These are phyloP conservation scores for Musa troglodytarum DNA, from an alignment of 176 grass and related monocot genomes.

Conservation along the genomic window DNA sequence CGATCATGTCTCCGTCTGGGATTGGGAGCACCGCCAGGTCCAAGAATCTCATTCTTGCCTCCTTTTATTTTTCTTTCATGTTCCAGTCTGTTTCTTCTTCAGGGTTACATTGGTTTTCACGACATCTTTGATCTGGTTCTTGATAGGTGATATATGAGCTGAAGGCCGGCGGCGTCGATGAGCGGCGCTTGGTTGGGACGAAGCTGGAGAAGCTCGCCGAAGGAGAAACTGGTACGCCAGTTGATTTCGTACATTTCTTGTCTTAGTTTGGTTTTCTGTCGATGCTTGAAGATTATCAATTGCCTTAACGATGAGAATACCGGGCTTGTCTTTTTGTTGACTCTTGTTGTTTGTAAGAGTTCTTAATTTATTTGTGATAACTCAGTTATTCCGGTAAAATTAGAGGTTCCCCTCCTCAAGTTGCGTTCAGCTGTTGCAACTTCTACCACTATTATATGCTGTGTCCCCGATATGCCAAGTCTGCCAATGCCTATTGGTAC, in stretches of 20 bases:
- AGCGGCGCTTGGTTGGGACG: conserved; percentile 76
- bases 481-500: not conserved
- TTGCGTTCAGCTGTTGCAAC: not conserved
- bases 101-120: not conserved
- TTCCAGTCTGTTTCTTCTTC: not conserved
- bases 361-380: too few species aligned
- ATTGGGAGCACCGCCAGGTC: conserved; percentile 98
- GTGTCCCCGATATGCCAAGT: not conserved
- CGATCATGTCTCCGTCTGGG: conserved; percentile 92
- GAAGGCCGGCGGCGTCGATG: conserved; percentile 89
- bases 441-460: not conserved
- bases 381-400: too few species aligned
- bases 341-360: too few species aligned
- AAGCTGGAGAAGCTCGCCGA: conserved; percentile 97
- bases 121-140: conserved; percentile 6
- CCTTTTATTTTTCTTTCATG: not conserved
- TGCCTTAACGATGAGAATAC: too few species aligned
- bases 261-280: conserved; percentile 1
- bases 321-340: too few species aligned
- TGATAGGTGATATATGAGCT: conserved; percentile 92
- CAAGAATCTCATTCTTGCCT: not conserved
- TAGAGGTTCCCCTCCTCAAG: not conserved
- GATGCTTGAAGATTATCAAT: not conserved
- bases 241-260: conserved; percentile 12
- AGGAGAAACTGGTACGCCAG: conserved; percentile 63